Base-by-base conservation (phyloP, 352 stramenopile genomes). In the Elongisporangium prolatum region DNA sequence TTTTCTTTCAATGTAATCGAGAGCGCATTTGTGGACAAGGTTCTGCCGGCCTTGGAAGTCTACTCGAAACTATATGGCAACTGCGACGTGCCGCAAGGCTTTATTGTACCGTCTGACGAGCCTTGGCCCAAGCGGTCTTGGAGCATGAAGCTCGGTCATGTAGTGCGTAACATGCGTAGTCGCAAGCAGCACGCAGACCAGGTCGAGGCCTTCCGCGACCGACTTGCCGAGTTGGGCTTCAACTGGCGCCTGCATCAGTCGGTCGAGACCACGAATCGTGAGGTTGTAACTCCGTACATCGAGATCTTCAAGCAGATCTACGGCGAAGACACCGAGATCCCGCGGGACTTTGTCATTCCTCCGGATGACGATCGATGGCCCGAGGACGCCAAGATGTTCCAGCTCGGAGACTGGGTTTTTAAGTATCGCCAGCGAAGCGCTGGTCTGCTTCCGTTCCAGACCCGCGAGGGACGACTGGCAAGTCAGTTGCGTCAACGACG, bases 201-300 rank as follows among this genome's bases (percentile, higher is more conserved):
- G 21, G 80, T 96, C 28, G 80, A 93, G 51, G 65, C 76, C 34
- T 71, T 95, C 50, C 86, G 75, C 34, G 68, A 94, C 3, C 70
- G 88, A 20, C 70, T 98, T 21, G 80, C 96, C 44, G 71, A 84
- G 16, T 68, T 98, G 18, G 94, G 92, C 10, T 98, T 98, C 67
- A 72, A 91, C 22, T 98, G 94, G 91, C 84, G 78, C n/a, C 70
- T 88, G n/a, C 74, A 84, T 49, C 69, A 86, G 53, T 80, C 71
- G 13, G 71, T 69, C 4, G 72, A 68, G 21, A 61, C 68, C 20
- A 81, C 67, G 21, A 80, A 80, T 49, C 77, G 76, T 37, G 75
- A 88, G 7, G 68, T 86, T 38, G 78, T 86, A 21, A 66, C 82
- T 24, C 68, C 77, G 16, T 86, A 80, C 50, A 58, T 88, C 11